A percentile compares a stretch with the other conserved stretches of the same genome.
phyloP scores from a whole-genome alignment of 2,329 filamentous ascomycete species.

The Cercospora sesami region DNA sequence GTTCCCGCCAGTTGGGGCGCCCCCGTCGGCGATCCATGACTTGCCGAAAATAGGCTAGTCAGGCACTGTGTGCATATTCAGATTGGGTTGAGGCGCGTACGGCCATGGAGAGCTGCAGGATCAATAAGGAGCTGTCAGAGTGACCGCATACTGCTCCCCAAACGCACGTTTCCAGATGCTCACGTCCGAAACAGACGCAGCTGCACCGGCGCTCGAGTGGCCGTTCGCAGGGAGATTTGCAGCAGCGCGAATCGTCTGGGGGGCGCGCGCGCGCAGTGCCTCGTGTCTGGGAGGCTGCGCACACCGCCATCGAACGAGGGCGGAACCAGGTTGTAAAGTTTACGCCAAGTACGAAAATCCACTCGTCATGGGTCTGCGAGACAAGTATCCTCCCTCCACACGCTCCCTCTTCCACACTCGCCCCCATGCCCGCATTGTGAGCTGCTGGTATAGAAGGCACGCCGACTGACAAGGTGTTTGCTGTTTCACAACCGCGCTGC shows the following conservation, averaged over 20 bases:
- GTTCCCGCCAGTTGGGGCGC: neutral
- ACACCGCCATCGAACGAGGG: constrained; percentile 3
- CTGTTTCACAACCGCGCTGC: neutral
- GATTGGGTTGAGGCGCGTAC: neutral
- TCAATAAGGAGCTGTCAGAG: neutral
- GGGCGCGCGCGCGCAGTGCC: neutral
- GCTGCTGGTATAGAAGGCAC: constrained; percentile 4
- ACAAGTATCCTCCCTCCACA: neutral
- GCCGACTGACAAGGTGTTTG: neutral
- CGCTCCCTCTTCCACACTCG: neutral
- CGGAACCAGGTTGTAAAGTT: neutral
- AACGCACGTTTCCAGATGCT: neutral
- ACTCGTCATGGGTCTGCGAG: constrained; percentile 4
- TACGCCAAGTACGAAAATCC: constrained; percentile 2
- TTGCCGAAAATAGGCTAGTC: neutral
- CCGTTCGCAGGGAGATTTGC: neutral
- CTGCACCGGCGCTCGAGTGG: neutral
- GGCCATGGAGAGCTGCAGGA: neutral
- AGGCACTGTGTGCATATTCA: neutral
- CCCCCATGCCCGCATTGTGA: neutral
- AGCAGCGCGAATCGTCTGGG: neutral
- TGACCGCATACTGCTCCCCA: neutral
- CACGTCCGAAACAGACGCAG: neutral
- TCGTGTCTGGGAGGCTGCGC: neutral
- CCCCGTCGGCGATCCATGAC: neutral